phyloP scores from a whole-genome alignment of 2,329 filamentous ascomycete genomes.

The Colletotrichum sp. region DNA sequence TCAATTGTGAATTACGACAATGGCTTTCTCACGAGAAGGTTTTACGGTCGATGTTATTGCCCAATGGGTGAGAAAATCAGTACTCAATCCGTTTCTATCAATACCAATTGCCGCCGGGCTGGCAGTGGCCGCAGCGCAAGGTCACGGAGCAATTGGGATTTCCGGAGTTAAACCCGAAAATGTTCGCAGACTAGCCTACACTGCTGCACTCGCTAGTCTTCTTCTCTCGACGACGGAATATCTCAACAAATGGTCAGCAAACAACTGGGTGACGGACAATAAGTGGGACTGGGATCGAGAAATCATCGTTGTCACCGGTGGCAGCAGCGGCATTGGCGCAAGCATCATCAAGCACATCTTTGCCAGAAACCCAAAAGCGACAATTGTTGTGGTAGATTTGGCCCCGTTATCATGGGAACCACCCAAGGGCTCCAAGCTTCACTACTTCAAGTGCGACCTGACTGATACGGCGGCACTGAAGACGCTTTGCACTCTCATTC shows the following conservation, averaged over 20 bases:
- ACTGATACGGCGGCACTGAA: constrained; percentile 35
- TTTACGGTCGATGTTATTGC: constrained; percentile 27
- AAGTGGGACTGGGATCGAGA: constrained; percentile 43
- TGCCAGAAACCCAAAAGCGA: constrained; percentile 26
- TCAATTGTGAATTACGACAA: background rate
- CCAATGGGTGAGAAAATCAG: constrained; percentile 17
- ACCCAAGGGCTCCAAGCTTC: constrained; percentile 24
- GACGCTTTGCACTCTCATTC: constrained; percentile 31
- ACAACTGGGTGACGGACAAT: constrained; percentile 27
- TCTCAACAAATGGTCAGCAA: constrained; percentile 26
- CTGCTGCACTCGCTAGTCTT: constrained; percentile 13
- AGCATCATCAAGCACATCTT: constrained; percentile 36
- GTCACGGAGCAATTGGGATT: background rate
- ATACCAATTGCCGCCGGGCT: constrained; percentile 22
- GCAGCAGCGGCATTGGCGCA: constrained; percentile 46
- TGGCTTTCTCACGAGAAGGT: constrained; percentile 24
- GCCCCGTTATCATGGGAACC: constrained; percentile 33
- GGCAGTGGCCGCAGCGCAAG: background rate
- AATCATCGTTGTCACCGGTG: constrained; percentile 49
- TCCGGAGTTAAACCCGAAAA: background rate
- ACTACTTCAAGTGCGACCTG: constrained; percentile 42
- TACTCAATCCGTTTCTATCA: constrained; percentile 24
- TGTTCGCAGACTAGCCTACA: background rate
- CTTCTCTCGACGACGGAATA: constrained; percentile 25
- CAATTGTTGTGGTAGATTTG: constrained; percentile 38